Percentiles rank a stretch among this genome's conserved stretches.
Conservation (phyloP, 1,284 basidiomycete species). For the Ceratorhiza oryzae-sativae region DNA sequence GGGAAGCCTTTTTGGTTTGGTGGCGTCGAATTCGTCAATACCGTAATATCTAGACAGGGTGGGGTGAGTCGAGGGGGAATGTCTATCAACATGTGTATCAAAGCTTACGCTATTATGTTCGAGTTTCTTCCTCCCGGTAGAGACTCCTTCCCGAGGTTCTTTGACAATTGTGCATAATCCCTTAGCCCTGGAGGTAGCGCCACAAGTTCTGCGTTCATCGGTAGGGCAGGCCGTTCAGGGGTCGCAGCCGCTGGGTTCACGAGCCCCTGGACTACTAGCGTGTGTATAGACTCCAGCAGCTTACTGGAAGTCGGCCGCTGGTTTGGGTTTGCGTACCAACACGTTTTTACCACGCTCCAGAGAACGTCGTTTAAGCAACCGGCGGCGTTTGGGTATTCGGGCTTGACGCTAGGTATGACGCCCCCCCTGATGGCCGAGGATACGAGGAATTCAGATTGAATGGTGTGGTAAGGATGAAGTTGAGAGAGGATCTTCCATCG, state of each 20-base stretch:
- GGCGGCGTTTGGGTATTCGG: constrained; percentile 27
- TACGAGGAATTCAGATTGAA: constrained; percentile 5
- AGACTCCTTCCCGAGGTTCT: not conserved
- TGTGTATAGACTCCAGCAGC: constrained; percentile 4
- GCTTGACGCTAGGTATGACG: constrained; percentile 4
- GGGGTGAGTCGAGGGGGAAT: too few species aligned
- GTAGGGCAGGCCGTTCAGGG: not conserved
- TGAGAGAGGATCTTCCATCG: constrained; percentile 16
- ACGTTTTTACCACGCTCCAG: constrained; percentile 13
- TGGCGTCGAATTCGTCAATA: not conserved
- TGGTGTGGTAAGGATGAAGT: constrained; percentile 26
- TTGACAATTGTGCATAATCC: not conserved
- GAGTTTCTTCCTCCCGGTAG: not conserved
- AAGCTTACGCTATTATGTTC: constrained; percentile 13
- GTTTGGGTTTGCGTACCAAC: not conserved
- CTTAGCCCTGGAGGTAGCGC: not conserved
- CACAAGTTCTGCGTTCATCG: not conserved
- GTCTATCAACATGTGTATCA: too few species aligned
- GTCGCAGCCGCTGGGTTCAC: constrained; percentile 6
- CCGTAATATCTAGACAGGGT: not conserved
- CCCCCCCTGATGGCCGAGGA: constrained; percentile 9
- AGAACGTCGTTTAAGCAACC: constrained; percentile 31
- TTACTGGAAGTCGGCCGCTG: constrained; percentile 11
- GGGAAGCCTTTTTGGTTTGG: not conserved
- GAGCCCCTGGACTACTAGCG: not conserved